phyloP scores from a whole-genome alignment of 257 asterid species.

The Solanum tacnaense region DNA sequence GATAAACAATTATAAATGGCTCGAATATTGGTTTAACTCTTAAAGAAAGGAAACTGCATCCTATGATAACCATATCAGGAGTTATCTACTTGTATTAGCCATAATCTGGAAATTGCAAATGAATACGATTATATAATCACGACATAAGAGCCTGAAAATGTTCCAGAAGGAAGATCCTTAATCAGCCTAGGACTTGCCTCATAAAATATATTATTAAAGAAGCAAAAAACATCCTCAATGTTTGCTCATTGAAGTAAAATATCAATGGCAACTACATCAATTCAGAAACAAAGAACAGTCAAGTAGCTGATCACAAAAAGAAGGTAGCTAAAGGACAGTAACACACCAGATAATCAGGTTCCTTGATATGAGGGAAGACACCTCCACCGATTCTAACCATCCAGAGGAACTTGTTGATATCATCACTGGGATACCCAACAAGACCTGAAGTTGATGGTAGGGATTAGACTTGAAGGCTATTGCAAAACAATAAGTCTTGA shows the following conservation, averaged over 20 bases:
- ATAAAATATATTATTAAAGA: background rate
- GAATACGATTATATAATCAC: background rate
- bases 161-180: background rate
- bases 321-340: background rate
- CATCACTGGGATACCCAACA: slow-evolving; percentile 98
- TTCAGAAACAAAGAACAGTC: background rate
- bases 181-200: background rate
- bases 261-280: background rate
- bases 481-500: background rate
- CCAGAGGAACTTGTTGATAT: slow-evolving; percentile 96
- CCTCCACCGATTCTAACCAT: slow-evolving; percentile 99
- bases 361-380: slow-evolving; percentile 96
- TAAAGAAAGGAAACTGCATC: background rate
- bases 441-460: slow-evolving; percentile 53
- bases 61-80: background rate
- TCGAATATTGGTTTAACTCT: background rate
- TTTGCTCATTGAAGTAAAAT: background rate
- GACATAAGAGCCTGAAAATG: background rate
- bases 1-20: background rate
- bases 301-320: background rate
- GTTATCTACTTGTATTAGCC: background rate
- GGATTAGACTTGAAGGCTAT: slow-evolving; percentile 8
- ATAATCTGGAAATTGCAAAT: background rate
- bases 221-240: background rate
- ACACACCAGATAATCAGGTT: slow-evolving; percentile 94